Conservation (phyloP, 495 filamentous ascomycete genomes). For the Aspergillus wentii region DNA sequence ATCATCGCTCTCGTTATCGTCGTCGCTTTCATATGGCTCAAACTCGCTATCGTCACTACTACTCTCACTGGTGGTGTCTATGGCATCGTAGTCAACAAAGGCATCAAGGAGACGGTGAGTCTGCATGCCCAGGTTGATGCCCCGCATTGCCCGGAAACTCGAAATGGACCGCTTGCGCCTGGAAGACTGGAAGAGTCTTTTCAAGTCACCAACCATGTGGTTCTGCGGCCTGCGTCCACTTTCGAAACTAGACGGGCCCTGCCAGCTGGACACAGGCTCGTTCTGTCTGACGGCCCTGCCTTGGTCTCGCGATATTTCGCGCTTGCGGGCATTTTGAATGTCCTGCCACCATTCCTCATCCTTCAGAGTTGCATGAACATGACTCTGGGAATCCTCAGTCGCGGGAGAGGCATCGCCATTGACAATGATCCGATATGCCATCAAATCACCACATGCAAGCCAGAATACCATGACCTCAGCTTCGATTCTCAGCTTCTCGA, state of each 20-base stretch:
- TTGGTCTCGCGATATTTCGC: constrained; percentile 13
- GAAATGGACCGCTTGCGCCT: constrained; percentile 60
- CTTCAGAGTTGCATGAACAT: constrained; percentile 56
- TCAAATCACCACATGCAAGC: constrained; percentile 68
- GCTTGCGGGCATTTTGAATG: constrained; percentile 54
- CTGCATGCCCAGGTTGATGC: constrained; percentile 67
- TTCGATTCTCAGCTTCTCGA: constrained; percentile 78
- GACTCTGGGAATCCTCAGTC: constrained; percentile 38
- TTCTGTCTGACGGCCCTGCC: constrained; percentile 2
- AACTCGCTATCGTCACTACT: constrained; percentile 42
- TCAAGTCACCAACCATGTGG: constrained; percentile 44
- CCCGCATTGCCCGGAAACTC: constrained; percentile 55
- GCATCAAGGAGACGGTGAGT: constrained; percentile 67
- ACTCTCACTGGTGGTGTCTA: constrained; percentile 42
- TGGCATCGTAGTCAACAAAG: constrained; percentile 51
- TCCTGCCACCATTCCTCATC: constrained; percentile 83
- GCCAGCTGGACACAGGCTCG: constrained; percentile 39
- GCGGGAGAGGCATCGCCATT: constrained; percentile 51
- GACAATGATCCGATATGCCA: constrained; percentile 73
- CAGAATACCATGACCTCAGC: constrained; percentile 77
- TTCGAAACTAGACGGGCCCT: constrained; percentile 50
- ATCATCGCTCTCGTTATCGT: constrained; percentile 31
- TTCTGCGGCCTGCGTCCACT: constrained; percentile 33
- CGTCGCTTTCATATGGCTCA: constrained; percentile 34
- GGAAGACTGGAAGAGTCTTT: constrained; percentile 40